phyloP scores from a whole-genome alignment of 2,329 filamentous ascomycete species.

The Bipolaris gigantea region DNA sequence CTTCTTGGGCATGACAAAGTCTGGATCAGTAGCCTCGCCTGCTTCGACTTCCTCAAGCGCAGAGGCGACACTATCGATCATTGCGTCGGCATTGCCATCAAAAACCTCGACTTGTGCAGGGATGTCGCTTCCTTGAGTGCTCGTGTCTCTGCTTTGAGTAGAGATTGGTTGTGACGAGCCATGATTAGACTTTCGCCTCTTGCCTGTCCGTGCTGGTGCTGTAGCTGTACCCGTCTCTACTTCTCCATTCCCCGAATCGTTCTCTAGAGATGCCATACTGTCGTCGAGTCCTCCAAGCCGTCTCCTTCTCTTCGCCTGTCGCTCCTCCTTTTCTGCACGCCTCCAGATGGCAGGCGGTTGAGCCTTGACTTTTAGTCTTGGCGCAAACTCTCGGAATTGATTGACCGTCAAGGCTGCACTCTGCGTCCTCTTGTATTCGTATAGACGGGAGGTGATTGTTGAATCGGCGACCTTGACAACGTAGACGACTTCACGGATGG shows the following conservation, averaged over 20 bases:
- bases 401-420: slow-evolving; percentile 84
- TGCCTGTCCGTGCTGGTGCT: slow-evolving; percentile 20
- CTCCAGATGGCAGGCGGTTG: slow-evolving; percentile 77
- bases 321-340: slow-evolving; percentile 55
- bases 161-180: slow-evolving; percentile 17
- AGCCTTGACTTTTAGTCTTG: slow-evolving; percentile 64
- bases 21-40: slow-evolving; percentile 15
- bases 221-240: slow-evolving; percentile 15
- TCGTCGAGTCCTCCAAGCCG: slow-evolving; percentile 13
- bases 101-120: slow-evolving; percentile 23
- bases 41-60: slow-evolving; percentile 24
- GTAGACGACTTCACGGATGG: slow-evolving; percentile 93
- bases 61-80: slow-evolving; percentile 27
- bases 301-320: slow-evolving; percentile 34
- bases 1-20: slow-evolving; percentile 39
- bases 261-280: slow-evolving; percentile 5
- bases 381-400: slow-evolving; percentile 74
- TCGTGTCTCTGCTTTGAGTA: slow-evolving; percentile 7
- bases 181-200: slow-evolving; percentile 30
- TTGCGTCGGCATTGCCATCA: slow-evolving; percentile 26
- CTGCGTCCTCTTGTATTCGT: slow-evolving; percentile 87
- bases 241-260: slow-evolving; percentile 6
- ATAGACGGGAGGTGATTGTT: slow-evolving; percentile 86
- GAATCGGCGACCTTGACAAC: slow-evolving; percentile 95
- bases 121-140: slow-evolving; percentile 5